These are phyloP conservation scores for Solanum raphanifolium DNA, from an alignment of 257 asterid genomes.

Conservation along the genomic window DNA sequence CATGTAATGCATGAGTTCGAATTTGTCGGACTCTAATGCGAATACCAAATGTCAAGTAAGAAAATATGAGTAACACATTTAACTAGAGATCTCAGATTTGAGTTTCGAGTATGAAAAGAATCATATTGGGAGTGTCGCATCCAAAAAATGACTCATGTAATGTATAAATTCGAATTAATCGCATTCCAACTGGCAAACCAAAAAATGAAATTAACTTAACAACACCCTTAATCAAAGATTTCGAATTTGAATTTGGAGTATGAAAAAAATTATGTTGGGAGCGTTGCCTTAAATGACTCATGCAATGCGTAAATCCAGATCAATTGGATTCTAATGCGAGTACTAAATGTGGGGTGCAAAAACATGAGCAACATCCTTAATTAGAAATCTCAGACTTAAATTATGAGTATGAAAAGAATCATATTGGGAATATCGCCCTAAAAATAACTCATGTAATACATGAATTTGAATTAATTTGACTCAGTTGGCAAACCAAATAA, in stretches of 20 bases:
- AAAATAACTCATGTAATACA: neutral
- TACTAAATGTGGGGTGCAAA: neutral
- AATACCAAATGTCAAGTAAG: neutral
- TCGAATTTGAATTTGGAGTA: neutral
- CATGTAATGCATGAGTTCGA: neutral
- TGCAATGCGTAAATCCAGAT: neutral
- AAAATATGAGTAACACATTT: neutral
- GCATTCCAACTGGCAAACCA: neutral
- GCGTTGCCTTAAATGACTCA: neutral
- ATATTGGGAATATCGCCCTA: accelerated
- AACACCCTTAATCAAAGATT: neutral
- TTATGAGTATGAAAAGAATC: neutral
- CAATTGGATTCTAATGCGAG: neutral
- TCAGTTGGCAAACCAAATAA: neutral
- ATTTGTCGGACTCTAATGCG: no score
- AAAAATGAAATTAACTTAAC: no score
- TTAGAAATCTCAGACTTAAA: neutral
- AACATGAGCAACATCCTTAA: neutral
- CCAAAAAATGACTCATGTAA: neutral
- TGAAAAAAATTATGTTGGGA: neutral
- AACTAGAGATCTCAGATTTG: neutral
- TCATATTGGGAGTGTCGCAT: no score
- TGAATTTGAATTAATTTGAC: neutral
- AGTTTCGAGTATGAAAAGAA: no score
- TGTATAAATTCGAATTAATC: no score